Evolutionary conservation across 192 early-diverging fungal genomes (phyloP).

Genomic region (Spinellus fusiger): DNA sequence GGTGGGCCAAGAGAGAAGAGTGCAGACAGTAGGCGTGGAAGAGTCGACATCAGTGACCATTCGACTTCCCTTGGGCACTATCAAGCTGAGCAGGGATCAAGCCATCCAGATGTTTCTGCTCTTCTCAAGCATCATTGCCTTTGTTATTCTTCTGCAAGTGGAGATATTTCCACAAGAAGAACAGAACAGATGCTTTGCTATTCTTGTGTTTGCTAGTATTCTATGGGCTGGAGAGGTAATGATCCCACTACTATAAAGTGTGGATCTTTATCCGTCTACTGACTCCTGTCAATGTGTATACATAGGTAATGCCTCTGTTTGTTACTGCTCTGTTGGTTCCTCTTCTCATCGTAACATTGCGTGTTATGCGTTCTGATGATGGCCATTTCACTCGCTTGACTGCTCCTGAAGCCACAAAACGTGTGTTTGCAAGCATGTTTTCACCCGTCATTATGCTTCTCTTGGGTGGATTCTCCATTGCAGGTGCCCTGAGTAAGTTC

Average conservation of each 20-base stretch:
- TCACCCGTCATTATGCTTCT: conserved; percentile 94
- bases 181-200: conserved; percentile 87
- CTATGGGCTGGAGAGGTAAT: conserved; percentile 91
- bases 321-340: conserved; percentile 88
- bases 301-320: conserved; percentile 81
- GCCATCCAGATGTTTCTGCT: conserved; percentile 36
- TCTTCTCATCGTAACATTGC: conserved; percentile 73
- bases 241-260: background rate
- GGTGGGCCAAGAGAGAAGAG: conserved; percentile 82
- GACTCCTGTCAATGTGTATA: background rate
- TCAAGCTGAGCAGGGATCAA: conserved; percentile 42
- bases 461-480: conserved; percentile 91
- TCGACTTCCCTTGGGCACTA: conserved; percentile 43
- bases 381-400: conserved; percentile 47
- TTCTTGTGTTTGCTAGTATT: conserved; percentile 83
- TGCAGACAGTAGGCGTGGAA: conserved; percentile 61
- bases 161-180: conserved; percentile 64
- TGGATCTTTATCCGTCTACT: background rate
- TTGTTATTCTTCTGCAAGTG: conserved; percentile 51
- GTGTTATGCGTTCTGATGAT: conserved; percentile 72
- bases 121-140: conserved; percentile 48
- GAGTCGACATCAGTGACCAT: conserved; percentile 19
- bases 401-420: conserved; percentile 75
- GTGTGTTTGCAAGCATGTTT: conserved; percentile 91
- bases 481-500: conserved; percentile 92